Percentiles rank a stretch among this genome's conserved stretches.
Evolutionary conservation across 495 filamentous ascomycete genomes (phyloP).

Genomic region (Penicillium desertorum): DNA sequence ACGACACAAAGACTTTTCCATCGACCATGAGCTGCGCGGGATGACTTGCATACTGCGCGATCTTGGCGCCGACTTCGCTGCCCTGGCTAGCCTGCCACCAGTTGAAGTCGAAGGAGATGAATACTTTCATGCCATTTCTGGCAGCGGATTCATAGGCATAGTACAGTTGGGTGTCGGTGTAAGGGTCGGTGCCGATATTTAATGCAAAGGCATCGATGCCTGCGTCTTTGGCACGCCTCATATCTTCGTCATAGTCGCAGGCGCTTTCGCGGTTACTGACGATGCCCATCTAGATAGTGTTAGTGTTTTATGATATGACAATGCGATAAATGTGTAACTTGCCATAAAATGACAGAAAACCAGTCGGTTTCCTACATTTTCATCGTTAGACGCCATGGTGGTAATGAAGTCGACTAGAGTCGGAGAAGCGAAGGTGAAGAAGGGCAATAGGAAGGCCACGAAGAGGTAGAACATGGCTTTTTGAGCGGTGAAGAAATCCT

Average conservation of each 20-base stretch:
- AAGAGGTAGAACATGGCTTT: slow-evolving; percentile 17
- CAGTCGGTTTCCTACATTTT: slow-evolving; percentile 31
- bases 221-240: slow-evolving; percentile 51
- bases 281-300: slow-evolving; percentile 50
- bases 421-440: slow-evolving; percentile 13
- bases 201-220: slow-evolving; percentile 63
- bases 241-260: slow-evolving; percentile 56
- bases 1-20: slow-evolving; percentile 56
- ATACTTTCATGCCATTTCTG: slow-evolving; percentile 58
- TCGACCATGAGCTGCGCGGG: slow-evolving; percentile 57
- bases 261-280: slow-evolving; percentile 48
- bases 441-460: slow-evolving; percentile 13
- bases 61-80: slow-evolving; percentile 45
- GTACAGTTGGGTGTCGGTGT: slow-evolving; percentile 53
- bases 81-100: slow-evolving; percentile 48
- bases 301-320: not conserved
- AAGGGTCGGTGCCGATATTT: slow-evolving; percentile 55
- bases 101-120: slow-evolving; percentile 63
- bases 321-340: slow-evolving; percentile 13
- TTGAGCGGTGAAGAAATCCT: slow-evolving; percentile 1
- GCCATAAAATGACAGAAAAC: slow-evolving; percentile 65
- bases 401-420: not conserved
- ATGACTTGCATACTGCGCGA: slow-evolving; percentile 46
- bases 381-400: not conserved
- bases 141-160: slow-evolving; percentile 59